A percentile compares a stretch with the other conserved stretches of the same genome.
These are phyloP conservation scores for Kwoniella heveanensis DNA, from an alignment of 768 basidiomycete species.

Conservation along the genomic window DNA sequence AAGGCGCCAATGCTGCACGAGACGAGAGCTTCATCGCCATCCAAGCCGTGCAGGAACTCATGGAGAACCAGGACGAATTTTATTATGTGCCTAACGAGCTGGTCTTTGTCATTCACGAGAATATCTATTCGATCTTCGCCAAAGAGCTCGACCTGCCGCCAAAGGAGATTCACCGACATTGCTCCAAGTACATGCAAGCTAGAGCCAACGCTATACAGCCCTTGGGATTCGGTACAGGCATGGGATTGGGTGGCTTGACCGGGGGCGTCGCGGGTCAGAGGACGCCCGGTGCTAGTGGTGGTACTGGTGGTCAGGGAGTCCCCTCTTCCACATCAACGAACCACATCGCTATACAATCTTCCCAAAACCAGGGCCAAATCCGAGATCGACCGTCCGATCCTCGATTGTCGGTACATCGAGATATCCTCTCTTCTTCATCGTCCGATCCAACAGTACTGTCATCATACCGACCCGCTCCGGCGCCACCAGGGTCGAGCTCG, in stretches of 20 bases:
- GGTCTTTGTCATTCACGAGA: slow-evolving; percentile 78
- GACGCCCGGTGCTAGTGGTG: neutral
- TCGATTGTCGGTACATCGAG: slow-evolving; percentile 27
- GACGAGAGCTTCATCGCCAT: slow-evolving; percentile 94
- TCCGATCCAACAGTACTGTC: neutral
- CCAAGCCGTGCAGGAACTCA: slow-evolving; percentile 76
- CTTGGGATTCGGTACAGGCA: neutral
- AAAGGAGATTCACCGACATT: slow-evolving; percentile 95
- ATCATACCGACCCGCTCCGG: neutral
- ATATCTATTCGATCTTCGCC: slow-evolving; percentile 75
- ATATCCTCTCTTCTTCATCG: slow-evolving; percentile 1
- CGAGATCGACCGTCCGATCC: slow-evolving; percentile 30
- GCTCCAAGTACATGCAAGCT: slow-evolving; percentile 74
- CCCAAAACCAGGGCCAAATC: slow-evolving; percentile 15
- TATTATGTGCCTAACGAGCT: slow-evolving; percentile 94
- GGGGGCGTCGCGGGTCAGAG: neutral
- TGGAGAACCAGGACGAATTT: slow-evolving; percentile 93
- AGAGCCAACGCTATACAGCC: slow-evolving; percentile 20
- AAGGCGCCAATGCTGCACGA: slow-evolving; percentile 78
- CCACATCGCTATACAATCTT: slow-evolving; percentile 11
- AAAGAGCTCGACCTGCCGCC: slow-evolving; percentile 84
- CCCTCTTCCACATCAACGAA: slow-evolving; percentile 4
- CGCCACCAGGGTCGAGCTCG: neutral
- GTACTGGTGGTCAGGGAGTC: neutral
- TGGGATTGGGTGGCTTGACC: neutral